Percentiles rank a stretch among this genome's conserved stretches.
These are phyloP conservation scores for Metschnikowia continentalis DNA, from an alignment of 805 yeast genomes.

Conservation along the genomic window DNA sequence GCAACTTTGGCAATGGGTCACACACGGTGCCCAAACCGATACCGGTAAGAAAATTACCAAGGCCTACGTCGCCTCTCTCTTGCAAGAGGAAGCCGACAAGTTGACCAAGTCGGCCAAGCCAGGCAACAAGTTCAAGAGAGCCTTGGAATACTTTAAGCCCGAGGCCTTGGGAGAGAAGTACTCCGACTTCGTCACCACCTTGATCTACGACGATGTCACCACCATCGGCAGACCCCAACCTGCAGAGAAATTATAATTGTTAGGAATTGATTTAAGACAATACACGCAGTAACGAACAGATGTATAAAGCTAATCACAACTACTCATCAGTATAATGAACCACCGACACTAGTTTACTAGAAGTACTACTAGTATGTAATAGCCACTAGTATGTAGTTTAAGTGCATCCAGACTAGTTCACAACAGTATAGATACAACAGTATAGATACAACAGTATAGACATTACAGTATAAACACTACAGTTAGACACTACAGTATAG, in stretches of 20 bases:
- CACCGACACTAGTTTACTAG: no score
- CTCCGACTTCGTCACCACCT: conserved; percentile 72
- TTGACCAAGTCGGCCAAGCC: conserved; percentile 46
- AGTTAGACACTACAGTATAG: no score
- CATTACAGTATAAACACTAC: no score
- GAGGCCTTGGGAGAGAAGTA: conserved; percentile 70
- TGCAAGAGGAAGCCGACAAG: conserved; percentile 58
- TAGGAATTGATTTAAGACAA: not conserved
- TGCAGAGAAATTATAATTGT: conserved; percentile 36
- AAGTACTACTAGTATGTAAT: no score
- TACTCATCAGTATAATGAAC: no score
- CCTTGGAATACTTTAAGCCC: conserved; percentile 66
- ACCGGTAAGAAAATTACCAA: conserved; percentile 56
- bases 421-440: no score
- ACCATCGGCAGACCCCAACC: conserved; percentile 44
- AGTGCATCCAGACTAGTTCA: no score
- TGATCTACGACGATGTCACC: conserved; percentile 69
- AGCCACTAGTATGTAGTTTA: no score
- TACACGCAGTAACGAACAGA: not conserved
- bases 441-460: no score
- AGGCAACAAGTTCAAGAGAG: conserved; percentile 64
- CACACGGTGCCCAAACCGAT: conserved; percentile 61
- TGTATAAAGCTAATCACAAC: no score
- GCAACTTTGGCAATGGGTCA: conserved; percentile 81
- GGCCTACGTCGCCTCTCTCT: conserved; percentile 51